Evolutionary conservation across 2,329 filamentous ascomycete genomes (phyloP).

Genomic region (Alternaria sp.): DNA sequence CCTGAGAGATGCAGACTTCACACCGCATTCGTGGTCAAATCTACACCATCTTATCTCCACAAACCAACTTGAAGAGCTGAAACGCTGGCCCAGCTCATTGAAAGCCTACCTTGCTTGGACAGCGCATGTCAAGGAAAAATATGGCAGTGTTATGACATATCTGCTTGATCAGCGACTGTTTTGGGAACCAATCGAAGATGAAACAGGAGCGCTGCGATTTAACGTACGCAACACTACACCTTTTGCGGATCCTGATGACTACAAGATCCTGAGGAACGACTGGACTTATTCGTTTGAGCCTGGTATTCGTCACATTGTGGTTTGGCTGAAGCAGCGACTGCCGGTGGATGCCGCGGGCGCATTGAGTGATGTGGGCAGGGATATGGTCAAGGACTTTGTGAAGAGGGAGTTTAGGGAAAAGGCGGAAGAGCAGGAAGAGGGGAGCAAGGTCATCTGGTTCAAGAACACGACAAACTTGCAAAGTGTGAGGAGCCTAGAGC

Average conservation of each 20-base stretch:
- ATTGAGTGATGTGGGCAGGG: conserved; percentile 40
- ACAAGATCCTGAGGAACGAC: conserved; percentile 67
- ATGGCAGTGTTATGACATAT: conserved; percentile 66
- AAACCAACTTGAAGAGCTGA: conserved; percentile 65
- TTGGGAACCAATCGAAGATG: conserved; percentile 54
- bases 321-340: conserved; percentile 60
- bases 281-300: conserved; percentile 68
- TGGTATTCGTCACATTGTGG: conserved; percentile 64
- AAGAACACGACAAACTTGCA: conserved; percentile 71
- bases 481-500: conserved; percentile 72
- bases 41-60: conserved; percentile 49
- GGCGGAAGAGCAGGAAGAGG: conserved; percentile 45
- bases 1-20: conserved; percentile 44
- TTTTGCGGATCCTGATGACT: conserved; percentile 65
- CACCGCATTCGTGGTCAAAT: conserved; percentile 47
- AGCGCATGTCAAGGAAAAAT: conserved; percentile 61
- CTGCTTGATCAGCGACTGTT: conserved; percentile 64
- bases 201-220: conserved; percentile 45
- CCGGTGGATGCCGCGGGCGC: conserved; percentile 43
- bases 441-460: conserved; percentile 68
- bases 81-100: conserved; percentile 67
- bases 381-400: conserved; percentile 42
- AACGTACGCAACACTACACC: conserved; percentile 58
- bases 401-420: conserved; percentile 58
- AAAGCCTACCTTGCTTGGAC: conserved; percentile 69